Percentiles rank a stretch among this genome's conserved stretches.
phyloP scores from a whole-genome alignment of 2,329 filamentous ascomycete genomes.

The Penicillium psychrosexuale region DNA sequence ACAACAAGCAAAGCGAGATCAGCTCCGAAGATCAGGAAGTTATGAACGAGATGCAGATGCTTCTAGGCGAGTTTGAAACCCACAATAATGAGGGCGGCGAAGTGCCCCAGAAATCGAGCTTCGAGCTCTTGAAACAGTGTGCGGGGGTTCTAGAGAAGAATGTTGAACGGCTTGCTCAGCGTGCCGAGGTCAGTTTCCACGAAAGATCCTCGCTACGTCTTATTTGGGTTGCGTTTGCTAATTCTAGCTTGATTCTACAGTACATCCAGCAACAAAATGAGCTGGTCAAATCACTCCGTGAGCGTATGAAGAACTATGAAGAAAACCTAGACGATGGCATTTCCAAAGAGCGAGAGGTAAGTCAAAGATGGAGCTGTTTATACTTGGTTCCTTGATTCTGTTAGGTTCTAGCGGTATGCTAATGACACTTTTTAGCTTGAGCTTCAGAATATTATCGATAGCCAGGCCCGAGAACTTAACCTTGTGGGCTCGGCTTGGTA shows the following conservation, averaged over 20 bases:
- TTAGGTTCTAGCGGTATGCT: conserved; percentile 8
- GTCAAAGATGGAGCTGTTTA: conserved; percentile 2
- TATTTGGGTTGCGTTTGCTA: conserved; percentile 11
- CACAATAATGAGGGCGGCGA: conserved; percentile 34
- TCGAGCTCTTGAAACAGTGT: conserved; percentile 43
- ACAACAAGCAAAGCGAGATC: conserved; percentile 40
- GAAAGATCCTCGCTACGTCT: neutral
- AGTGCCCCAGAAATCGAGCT: conserved; percentile 35
- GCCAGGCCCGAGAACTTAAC: conserved; percentile 43
- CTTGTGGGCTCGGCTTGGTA: conserved; percentile 50
- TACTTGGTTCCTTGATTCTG: no score
- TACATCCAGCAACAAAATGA: conserved; percentile 45
- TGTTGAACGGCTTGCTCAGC: conserved; percentile 41
- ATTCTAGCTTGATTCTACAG: conserved; percentile 23
- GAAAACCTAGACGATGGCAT: conserved; percentile 38
- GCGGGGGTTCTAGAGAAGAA: conserved; percentile 58
- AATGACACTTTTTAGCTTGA: conserved; percentile 32
- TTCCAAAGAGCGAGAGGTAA: conserved; percentile 42
- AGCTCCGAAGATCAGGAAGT: conserved; percentile 41
- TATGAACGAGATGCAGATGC: conserved; percentile 41
- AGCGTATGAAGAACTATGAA: conserved; percentile 41
- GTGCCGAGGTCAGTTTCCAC: conserved; percentile 40
- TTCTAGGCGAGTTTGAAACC: conserved; percentile 41
- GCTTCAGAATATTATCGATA: conserved; percentile 41
- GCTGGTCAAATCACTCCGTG: conserved; percentile 42